A percentile compares a stretch with the other conserved stretches of the same genome.
Evolutionary conservation across 106 monocot genomes (phyloP).

Genomic region (Vanilla planifolia): DNA sequence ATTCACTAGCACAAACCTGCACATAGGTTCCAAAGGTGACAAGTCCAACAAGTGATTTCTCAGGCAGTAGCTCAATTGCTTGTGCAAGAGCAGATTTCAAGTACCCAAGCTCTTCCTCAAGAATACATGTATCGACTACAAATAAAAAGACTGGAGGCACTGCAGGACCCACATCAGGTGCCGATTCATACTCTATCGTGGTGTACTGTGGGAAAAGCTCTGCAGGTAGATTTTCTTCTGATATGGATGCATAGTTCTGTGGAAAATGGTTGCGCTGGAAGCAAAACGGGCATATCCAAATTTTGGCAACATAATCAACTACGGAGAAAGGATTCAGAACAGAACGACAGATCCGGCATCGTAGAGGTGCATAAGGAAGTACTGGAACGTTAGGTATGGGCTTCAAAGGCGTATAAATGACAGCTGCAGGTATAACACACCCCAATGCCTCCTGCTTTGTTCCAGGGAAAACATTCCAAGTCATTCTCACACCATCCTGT

Average conservation of each 20-base stretch:
- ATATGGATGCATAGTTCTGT: slow-evolving; percentile 61
- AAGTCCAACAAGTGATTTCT: slow-evolving; percentile 76
- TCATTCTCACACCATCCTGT: slow-evolving; percentile 90
- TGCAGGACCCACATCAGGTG: slow-evolving; percentile 19
- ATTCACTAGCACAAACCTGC: slow-evolving; percentile 38
- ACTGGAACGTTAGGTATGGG: slow-evolving; percentile 41
- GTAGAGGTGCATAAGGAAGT: slow-evolving; percentile 75
- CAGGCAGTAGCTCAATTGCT: slow-evolving; percentile 84
- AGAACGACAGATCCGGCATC: slow-evolving; percentile 78
- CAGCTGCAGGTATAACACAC: slow-evolving; percentile 70
- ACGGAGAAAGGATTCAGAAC: slow-evolving; percentile 85
- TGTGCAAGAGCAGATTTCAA: slow-evolving; percentile 78
- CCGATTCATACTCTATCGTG: slow-evolving; percentile 74
- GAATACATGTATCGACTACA: slow-evolving; percentile 89
- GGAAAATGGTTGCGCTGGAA: slow-evolving; percentile 95
- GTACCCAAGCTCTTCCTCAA: slow-evolving; percentile 83
- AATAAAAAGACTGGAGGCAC: slow-evolving; percentile 80
- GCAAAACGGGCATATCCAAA: slow-evolving; percentile 95
- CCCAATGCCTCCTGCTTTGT: slow-evolving; percentile 52
- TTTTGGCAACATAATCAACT: slow-evolving; percentile 76
- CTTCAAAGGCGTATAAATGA: slow-evolving; percentile 80
- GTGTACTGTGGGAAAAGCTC: slow-evolving; percentile 85
- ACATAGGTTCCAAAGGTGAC: slow-evolving; percentile 93
- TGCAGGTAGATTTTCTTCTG: slow-evolving; percentile 68
- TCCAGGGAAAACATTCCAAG: slow-evolving; percentile 89